Evolutionary conservation across 1,284 basidiomycete species (phyloP), one percentile per base, ranked within the genome.

Genomic region (Singerocomus rubriflavus): DNA sequence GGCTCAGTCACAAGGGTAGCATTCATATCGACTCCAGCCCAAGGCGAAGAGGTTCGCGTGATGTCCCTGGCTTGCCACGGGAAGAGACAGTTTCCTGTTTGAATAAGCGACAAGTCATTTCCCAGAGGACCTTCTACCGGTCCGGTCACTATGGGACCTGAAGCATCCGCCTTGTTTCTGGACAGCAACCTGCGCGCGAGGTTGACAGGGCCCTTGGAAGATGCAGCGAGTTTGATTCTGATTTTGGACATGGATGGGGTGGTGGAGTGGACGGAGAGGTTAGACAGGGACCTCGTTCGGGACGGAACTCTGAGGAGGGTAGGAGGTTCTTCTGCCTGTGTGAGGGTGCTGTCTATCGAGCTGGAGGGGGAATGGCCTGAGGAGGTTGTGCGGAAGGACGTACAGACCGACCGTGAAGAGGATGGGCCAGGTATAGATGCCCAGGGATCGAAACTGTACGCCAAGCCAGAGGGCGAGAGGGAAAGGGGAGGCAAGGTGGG

Each of bases 401-500:
- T 48, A 32, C 62, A 64, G 44, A 66, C 55, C 3, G 77, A 78
- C 27, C 70, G 72, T 58, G 75, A 81, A 13, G 84, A 84, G 11
- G 82, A 84, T 26, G 81, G 73, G 1, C 78, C 82, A 16, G 79
- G 68, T n/a, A 67, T 66, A 25, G 73, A 68, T 29, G 76, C 68
- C 73, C 77, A 80, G 52, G 70, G 68, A 41, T 73, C 60, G 44
- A 71, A 65, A 35, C 63, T 67, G 56, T 73, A 78, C 38, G 70
- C 71, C 54, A 85, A 73, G 44, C 72, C 71, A 32, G 82, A 71
- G 34, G 78, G 72, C 41, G 77, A 72, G 60, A 88, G 81, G 31
- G 74, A 71, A 54, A 88, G 70, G 53, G 85, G 83, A 50, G 85
- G 82, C 51, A 87, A 73, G 58, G 73, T 73, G 52, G 84, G 82